Percentiles rank a stretch among this genome's conserved stretches.
phyloP scores from a whole-genome alignment of 768 basidiomycete genomes.

The Termitomyces sp. region DNA sequence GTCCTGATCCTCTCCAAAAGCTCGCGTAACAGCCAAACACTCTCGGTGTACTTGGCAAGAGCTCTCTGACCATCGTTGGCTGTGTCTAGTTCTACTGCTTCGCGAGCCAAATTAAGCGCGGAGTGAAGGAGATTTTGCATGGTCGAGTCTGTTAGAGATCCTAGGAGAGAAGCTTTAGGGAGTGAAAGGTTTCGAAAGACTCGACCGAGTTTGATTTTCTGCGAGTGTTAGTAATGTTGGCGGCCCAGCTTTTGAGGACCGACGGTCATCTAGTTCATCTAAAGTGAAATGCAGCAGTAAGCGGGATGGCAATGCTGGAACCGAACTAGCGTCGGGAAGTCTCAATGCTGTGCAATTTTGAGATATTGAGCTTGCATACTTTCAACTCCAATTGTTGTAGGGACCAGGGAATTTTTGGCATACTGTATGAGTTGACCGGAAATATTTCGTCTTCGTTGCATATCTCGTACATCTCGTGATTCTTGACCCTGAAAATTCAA shows the following conservation, averaged over 20 bases:
- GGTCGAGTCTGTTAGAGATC: not conserved
- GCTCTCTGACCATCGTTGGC: not conserved
- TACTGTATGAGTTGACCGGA: not conserved
- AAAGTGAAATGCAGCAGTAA: not conserved
- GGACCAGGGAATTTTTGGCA: too few relatives aligned
- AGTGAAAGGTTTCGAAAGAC: too few relatives aligned
- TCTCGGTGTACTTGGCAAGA: conserved; percentile 7
- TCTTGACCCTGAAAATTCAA: too few relatives aligned
- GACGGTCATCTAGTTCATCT: not conserved
- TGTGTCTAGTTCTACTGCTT: conserved; percentile 8
- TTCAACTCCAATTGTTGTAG: not conserved
- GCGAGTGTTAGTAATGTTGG: not conserved
- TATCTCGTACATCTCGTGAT: too few relatives aligned
- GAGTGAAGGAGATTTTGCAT: conserved; percentile 2
- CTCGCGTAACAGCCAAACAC: conserved; percentile 10
- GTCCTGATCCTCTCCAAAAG: conserved; percentile 4
- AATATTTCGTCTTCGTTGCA: not conserved
- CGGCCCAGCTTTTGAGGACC: not conserved
- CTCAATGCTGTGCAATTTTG: not conserved
- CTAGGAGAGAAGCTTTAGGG: not conserved
- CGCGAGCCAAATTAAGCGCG: conserved; percentile 7
- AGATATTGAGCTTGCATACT: not conserved
- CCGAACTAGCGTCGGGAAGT: not conserved
- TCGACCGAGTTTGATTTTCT: not conserved
- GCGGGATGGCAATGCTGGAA: not conserved